Evolutionary conservation across 2,329 filamentous ascomycete species (phyloP).

Genomic region (Alternaria solani): DNA sequence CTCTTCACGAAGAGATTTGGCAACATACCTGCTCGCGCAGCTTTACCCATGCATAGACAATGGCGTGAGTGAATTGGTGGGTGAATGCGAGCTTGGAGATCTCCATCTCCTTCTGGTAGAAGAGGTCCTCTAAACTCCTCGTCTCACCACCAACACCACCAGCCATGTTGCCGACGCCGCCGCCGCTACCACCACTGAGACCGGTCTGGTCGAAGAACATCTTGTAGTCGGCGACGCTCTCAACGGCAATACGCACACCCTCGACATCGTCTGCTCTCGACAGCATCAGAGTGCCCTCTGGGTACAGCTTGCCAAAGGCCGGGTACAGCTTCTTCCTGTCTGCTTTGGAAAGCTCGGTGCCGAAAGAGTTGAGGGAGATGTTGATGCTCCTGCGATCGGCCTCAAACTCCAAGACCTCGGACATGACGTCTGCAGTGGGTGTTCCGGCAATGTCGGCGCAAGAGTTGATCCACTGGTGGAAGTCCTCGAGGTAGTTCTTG

Average conservation of each 20-base stretch:
- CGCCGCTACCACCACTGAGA: constrained; percentile 74
- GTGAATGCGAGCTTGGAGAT: constrained; percentile 95
- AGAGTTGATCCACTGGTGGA: constrained; percentile 91
- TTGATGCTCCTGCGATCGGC: constrained; percentile 97
- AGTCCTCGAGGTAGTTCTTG: constrained; percentile 99
- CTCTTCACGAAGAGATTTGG: not conserved
- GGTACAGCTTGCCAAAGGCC: constrained; percentile 87
- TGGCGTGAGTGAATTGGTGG: constrained; percentile 90
- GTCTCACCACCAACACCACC: constrained; percentile 81
- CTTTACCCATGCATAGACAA: constrained; percentile 98
- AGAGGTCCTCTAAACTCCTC: constrained; percentile 93
- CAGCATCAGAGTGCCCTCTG: constrained; percentile 93
- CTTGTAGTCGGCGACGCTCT: constrained; percentile 93
- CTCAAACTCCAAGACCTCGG: constrained; percentile 94
- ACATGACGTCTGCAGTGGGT: constrained; percentile 93
- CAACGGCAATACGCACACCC: constrained; percentile 90
- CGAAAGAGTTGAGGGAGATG: constrained; percentile 98
- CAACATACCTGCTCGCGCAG: constrained; percentile 87
- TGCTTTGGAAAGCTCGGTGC: constrained; percentile 90
- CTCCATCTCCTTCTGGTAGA: constrained; percentile 99
- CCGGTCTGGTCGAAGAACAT: constrained; percentile 93
- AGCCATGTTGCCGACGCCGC: constrained; percentile 82
- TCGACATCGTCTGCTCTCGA: constrained; percentile 94
- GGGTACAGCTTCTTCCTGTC: constrained; percentile 98
- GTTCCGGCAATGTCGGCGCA: constrained; percentile 86